Evolutionary conservation across 345 rosid genomes (phyloP).

Genomic region (Brassica napus): Da-Ae NC_063435.1:3556501-3557000

Average conservation of each 20-base stretch:
- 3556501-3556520: no score
- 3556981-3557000: not conserved
- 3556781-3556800: conserved; percentile 1
- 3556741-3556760: conserved; percentile 18
- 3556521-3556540: no score
- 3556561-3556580: conserved; percentile 15
- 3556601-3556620: conserved; percentile 36
- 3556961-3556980: not conserved
- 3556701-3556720: not conserved
- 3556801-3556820: not conserved
- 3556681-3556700: not conserved
- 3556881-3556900: not conserved
- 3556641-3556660: conserved; percentile 16
- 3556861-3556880: not conserved
- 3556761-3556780: conserved; percentile 10
- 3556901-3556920: not conserved
- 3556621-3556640: conserved; percentile 24
- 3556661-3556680: not conserved
- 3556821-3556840: not conserved
- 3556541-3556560: no score
- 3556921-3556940: not conserved
- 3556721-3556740: not conserved
- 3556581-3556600: conserved; percentile 31
- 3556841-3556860: not conserved
- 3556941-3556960: not conserved